Base-by-base conservation (phyloP, 371 early-diverging fungal genomes). In the Mucor plumbeus region DNA sequence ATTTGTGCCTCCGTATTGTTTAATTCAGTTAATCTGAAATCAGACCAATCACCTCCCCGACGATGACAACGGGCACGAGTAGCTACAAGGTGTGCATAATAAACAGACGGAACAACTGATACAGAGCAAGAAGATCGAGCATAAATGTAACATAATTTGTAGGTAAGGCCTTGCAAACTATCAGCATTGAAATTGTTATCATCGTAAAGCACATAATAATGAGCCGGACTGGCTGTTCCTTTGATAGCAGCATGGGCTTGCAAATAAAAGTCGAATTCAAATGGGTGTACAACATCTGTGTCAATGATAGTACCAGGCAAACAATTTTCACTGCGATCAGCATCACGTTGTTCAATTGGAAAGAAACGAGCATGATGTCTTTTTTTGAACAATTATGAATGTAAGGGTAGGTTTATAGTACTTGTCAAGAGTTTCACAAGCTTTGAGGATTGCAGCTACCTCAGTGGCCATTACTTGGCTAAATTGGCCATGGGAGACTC, bases 291-390 rank as follows among this genome's bases (percentile, higher is more conserved):
- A 48, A 97, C 87, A 6, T 83, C 83, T 13, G 89, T 87, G 63
- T 99, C 99, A 4, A 99, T 80, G 7, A 97, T 90, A 0, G 96
- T 95, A 11, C 99, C 99, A 17, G 99, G 94, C 8, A 83, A 66
- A 57, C 80, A 76, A 68, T 77, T 80, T 33, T 68, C 77, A 47
- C 64, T 79, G 61, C 78, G 72, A 54, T 79, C 80, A 65, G 80
- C 71, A 62, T 77, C 79, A 43, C 86, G 82, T 36, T 76, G 77
- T 14, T 85, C 80, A 19, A 90, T 85, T 0, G 95, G 92, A 86
- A 95, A 94, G 83, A 99, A 97, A 8, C 96, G 83, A 17, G 95
- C 91, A 69, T 96, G 95, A 75, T 99, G 99, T 31, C 99, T 89
- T 79, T 99, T 99, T 99, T 73, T 98, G 97, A 7, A 95, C 97